Conservation (phyloP, 2,329 filamentous ascomycete species). For the Teratosphaeria nubilosa region DNA sequence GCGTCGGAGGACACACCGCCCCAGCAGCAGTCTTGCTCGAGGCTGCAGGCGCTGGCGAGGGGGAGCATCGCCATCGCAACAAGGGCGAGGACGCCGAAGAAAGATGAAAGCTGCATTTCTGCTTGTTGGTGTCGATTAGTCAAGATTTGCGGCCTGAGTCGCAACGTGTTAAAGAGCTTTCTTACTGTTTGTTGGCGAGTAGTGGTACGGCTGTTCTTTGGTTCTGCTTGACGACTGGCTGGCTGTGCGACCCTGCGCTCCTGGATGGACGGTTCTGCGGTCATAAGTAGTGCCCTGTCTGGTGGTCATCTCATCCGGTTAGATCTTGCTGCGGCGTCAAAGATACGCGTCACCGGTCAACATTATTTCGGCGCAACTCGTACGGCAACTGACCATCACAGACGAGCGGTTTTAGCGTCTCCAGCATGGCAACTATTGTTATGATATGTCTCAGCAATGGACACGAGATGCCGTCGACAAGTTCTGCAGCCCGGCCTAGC, state of each 20-base stretch:
- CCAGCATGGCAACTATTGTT: not conserved
- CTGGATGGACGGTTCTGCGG: not conserved
- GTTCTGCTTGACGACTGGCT: not conserved
- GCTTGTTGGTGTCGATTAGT: not conserved
- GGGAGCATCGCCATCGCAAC: not conserved
- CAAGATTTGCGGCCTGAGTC: not conserved
- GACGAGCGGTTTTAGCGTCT: not conserved
- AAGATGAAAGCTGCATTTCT: not conserved
- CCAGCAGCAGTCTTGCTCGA: not conserved
- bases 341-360: not conserved
- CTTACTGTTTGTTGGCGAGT: not conserved
- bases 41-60: not conserved
- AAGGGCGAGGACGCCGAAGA: not conserved
- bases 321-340: not conserved
- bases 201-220: not conserved
- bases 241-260: not conserved
- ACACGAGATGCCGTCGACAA: too few relatives aligned
- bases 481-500: too few relatives aligned
- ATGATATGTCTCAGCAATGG: too few relatives aligned
- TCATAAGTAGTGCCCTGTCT: not conserved
- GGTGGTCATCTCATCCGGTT: not conserved
- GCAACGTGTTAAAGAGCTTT: not conserved
- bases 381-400: not conserved
- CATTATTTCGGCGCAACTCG: not conserved
- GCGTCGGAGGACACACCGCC: not conserved